phyloP scores from a whole-genome alignment of 371 early-diverging fungal species.

The Mortierella polycephala region DNA sequence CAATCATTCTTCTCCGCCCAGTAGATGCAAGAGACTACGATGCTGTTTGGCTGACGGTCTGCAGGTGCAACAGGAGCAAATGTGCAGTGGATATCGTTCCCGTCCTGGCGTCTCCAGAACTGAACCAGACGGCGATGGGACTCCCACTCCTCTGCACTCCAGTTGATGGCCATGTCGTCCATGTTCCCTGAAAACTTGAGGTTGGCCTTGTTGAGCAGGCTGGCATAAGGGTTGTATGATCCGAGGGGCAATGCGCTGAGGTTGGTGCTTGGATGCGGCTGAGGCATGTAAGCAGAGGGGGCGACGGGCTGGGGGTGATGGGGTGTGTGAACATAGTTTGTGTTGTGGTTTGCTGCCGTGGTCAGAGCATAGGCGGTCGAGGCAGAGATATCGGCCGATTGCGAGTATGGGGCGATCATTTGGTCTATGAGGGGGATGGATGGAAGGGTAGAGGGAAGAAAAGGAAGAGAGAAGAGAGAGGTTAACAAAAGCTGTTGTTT shows the following conservation, averaged over 20 bases:
- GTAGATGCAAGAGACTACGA: constrained; percentile 85
- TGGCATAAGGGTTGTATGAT: constrained; percentile 66
- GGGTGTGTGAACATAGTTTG: constrained; percentile 22
- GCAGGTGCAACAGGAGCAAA: constrained; percentile 68
- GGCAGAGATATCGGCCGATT: constrained; percentile 14
- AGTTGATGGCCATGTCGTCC: constrained; percentile 67
- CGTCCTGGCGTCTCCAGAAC: constrained; percentile 74
- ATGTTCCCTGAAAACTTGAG: constrained; percentile 72
- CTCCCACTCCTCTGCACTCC: constrained; percentile 72
- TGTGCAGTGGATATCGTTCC: constrained; percentile 69
- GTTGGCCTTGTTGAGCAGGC: constrained; percentile 76
- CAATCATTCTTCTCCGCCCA: constrained; percentile 81
- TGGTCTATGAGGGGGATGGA: constrained; percentile 17
- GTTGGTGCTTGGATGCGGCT: constrained; percentile 40
- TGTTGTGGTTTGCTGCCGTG: constrained; percentile 14
- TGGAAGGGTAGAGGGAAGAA: neutral
- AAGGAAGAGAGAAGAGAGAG: neutral
- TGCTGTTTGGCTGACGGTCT: constrained; percentile 67
- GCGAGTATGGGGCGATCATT: constrained; percentile 44
- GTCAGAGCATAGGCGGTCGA: constrained; percentile 31
- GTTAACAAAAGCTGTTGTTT: constrained; percentile 4
- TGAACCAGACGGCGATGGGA: constrained; percentile 77
- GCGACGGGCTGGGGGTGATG: constrained; percentile 38
- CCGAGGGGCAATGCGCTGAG: constrained; percentile 32
- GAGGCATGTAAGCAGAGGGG: constrained; percentile 39